phyloP scores from a whole-genome alignment of 2,329 filamentous ascomycete genomes.

The Dactylellina cionopaga region DNA sequence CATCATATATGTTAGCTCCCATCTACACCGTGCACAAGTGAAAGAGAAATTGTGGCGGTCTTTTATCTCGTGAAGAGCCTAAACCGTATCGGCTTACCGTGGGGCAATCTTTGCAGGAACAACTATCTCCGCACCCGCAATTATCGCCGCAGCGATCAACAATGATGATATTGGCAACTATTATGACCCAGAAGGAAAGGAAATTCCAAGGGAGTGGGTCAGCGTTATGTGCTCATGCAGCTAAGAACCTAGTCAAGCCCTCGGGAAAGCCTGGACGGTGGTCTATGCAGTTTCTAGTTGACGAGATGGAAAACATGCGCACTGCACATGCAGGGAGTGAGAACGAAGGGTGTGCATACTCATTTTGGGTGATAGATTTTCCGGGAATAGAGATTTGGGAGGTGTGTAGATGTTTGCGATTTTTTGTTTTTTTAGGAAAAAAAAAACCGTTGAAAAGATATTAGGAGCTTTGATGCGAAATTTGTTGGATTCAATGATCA shows the following conservation, averaged over 20 bases:
- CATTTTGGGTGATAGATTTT: conserved; percentile 33
- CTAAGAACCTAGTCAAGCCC: too few species aligned
- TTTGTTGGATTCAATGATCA: neutral
- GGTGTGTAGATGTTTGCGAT: conserved; percentile 2
- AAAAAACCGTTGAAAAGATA: neutral
- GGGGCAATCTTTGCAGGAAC: conserved; percentile 27
- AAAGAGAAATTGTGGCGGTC: too few species aligned
- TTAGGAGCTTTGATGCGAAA: neutral
- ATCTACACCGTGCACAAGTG: too few species aligned
- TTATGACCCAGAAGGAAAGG: conserved; percentile 3
- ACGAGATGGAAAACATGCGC: neutral
- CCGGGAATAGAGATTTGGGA: conserved; percentile 12
- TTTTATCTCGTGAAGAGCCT: too few species aligned
- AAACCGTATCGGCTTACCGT: conserved; percentile 12
- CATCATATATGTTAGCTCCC: too few species aligned
- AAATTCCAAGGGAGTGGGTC: conserved; percentile 13
- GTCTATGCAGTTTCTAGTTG: too few species aligned
- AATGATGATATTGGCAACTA: conserved; percentile 36
- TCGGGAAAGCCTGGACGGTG: too few species aligned
- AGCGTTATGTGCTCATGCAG: conserved; percentile 2
- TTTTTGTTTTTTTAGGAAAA: neutral
- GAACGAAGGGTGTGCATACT: conserved; percentile 22
- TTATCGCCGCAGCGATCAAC: conserved; percentile 40
- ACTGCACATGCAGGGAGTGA: neutral
- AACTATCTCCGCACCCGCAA: conserved; percentile 27